phyloP scores from a whole-genome alignment of 495 filamentous ascomycete species.

The Aspergillus egyptiacus region DNA sequence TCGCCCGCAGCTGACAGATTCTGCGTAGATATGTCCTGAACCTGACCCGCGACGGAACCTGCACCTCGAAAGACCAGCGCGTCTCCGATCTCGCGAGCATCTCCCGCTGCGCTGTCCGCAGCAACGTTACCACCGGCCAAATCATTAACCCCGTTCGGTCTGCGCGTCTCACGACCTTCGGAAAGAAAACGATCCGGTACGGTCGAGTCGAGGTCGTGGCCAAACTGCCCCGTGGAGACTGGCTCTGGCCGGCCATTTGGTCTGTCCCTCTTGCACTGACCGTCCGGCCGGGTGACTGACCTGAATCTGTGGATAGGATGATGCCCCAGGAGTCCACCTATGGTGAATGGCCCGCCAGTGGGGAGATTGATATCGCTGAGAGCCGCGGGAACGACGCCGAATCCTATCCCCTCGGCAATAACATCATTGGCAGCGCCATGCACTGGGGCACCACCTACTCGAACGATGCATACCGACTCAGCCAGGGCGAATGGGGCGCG shows the following conservation, averaged over 20 bases:
- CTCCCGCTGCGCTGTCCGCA: conserved; percentile 1
- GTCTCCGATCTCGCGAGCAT: neutral
- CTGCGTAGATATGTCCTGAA: neutral
- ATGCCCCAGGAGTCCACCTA: conserved; percentile 2
- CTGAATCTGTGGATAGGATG: no score
- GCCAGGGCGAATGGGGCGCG: neutral
- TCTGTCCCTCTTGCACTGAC: no score
- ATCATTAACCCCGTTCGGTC: conserved; percentile 5
- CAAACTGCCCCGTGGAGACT: neutral
- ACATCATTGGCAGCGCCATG: neutral
- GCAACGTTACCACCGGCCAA: neutral
- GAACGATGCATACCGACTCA: neutral
- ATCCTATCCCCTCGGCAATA: conserved; percentile 1
- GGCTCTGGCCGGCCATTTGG: conserved; percentile 2
- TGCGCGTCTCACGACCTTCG: neutral
- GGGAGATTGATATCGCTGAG: conserved; percentile 4
- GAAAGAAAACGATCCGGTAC: conserved; percentile 2
- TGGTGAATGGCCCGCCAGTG: conserved; percentile 1
- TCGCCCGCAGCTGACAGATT: no score
- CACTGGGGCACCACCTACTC: conserved; percentile 3
- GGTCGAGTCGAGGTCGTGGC: conserved; percentile 1
- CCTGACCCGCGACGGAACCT: neutral
- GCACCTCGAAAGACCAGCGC: conserved; percentile 1
- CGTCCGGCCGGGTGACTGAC: no score
- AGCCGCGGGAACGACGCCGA: conserved; percentile 5